phyloP scores from a whole-genome alignment of 345 rosid species.

The Hibiscus mutabilis region DNA sequence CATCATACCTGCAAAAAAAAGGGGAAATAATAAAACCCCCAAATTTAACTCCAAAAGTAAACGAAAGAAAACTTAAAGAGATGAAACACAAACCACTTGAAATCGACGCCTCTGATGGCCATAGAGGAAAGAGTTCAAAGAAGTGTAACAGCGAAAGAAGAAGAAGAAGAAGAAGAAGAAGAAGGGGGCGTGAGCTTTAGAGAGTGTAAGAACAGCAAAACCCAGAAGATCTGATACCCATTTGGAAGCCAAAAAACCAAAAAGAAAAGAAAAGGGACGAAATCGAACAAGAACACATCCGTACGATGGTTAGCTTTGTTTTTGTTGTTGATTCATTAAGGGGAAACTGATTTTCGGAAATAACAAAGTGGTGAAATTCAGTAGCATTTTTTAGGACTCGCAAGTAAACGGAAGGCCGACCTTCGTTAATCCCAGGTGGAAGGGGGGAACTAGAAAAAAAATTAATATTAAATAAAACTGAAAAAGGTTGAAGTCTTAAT shows the following conservation, averaged over 20 bases:
- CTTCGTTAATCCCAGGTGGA: too few relatives aligned
- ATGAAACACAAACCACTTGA: slow-evolving; percentile 70
- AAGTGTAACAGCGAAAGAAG: neutral
- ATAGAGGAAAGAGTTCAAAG: slow-evolving; percentile 24
- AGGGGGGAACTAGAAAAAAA: too few relatives aligned
- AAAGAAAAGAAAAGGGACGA: neutral
- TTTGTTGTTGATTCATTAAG: neutral
- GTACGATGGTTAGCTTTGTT: neutral
- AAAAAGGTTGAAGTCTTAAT: too few relatives aligned
- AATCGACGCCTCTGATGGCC: slow-evolving; percentile 89
- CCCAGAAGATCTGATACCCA: slow-evolving; percentile 2
- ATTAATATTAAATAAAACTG: too few relatives aligned
- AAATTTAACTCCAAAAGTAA: neutral
- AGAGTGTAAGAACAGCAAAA: neutral
- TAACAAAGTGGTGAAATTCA: too few relatives aligned
- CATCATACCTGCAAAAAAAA: slow-evolving; percentile 79
- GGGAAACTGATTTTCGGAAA: too few relatives aligned
- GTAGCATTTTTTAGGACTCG: too few relatives aligned
- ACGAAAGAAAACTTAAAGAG: neutral
- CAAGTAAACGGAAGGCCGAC: too few relatives aligned
- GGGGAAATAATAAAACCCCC: neutral
- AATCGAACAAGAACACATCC: neutral
- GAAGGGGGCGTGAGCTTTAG: neutral
- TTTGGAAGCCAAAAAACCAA: neutral
- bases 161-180: neutral